phyloP scores from a whole-genome alignment of 2,329 filamentous ascomycete species.

The Exophiala sideris region DNA sequence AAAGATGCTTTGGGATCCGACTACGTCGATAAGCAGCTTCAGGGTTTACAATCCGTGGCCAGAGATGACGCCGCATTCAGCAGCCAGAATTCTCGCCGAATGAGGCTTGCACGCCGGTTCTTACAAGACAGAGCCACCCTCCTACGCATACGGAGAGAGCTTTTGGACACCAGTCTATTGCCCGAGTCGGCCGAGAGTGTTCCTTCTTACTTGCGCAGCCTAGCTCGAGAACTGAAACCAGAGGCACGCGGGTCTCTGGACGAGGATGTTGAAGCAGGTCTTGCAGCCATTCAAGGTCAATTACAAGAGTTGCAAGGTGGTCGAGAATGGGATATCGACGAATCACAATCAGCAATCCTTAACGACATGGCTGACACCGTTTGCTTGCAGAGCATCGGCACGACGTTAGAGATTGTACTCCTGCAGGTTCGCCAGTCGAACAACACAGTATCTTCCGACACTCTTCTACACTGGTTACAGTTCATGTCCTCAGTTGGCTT shows the following conservation, averaged over 20 bases:
- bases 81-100: conserved; percentile 58
- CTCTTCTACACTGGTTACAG: conserved; percentile 70
- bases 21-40: conserved; percentile 56
- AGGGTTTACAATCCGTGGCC: conserved; percentile 28
- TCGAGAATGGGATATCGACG: conserved; percentile 27
- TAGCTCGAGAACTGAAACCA: background rate
- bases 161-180: conserved; percentile 10
- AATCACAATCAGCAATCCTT: background rate
- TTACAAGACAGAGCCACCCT: conserved; percentile 40
- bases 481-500: conserved; percentile 53
- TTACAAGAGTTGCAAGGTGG: conserved; percentile 34
- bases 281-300: conserved; percentile 35
- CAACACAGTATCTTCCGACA: conserved; percentile 42
- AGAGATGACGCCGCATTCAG: conserved; percentile 50
- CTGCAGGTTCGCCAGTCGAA: conserved; percentile 10
- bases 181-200: background rate
- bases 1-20: conserved; percentile 68
- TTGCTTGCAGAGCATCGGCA: conserved; percentile 13
- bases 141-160: conserved; percentile 15
- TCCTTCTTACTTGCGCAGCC: background rate
- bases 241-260: background rate
- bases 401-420: conserved; percentile 17
- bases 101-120: conserved; percentile 68
- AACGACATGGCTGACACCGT: conserved; percentile 12
- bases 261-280: conserved; percentile 28